phyloP scores from a whole-genome alignment of 495 filamentous ascomycete species.

The Hapsidospora chrysogenum region DNA sequence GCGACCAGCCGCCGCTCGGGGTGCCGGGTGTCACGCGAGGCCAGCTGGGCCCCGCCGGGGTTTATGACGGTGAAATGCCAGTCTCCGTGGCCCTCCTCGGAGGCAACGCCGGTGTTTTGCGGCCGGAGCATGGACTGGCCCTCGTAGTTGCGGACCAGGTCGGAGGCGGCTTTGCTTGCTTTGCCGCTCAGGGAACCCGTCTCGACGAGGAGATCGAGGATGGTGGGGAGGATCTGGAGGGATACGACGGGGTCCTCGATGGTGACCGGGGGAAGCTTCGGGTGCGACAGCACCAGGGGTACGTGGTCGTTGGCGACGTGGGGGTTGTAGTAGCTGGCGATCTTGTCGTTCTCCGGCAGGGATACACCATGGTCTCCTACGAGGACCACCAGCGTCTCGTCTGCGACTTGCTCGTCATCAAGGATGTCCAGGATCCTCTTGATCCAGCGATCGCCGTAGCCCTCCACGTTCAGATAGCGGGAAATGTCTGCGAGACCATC shows the following conservation, averaged over 20 bases:
- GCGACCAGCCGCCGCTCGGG: conserved; percentile 22
- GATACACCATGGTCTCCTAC: conserved; percentile 32
- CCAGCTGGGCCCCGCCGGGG: conserved; percentile 24
- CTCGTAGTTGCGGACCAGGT: conserved; percentile 25
- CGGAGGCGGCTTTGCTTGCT: conserved; percentile 17
- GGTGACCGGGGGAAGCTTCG: conserved; percentile 23
- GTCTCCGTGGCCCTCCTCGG: conserved; percentile 16
- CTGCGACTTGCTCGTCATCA: conserved; percentile 27
- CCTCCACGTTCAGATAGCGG: conserved; percentile 24
- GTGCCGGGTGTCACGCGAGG: conserved; percentile 19
- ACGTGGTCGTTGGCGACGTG: conserved; percentile 32
- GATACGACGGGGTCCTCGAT: conserved; percentile 26
- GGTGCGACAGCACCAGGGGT: conserved; percentile 32
- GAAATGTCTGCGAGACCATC: conserved; percentile 11
- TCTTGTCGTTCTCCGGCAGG: conserved; percentile 24
- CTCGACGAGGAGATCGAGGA: conserved; percentile 30
- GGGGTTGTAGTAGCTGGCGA: conserved; percentile 33
- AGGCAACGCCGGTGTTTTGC: conserved; percentile 9
- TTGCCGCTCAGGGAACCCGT: conserved; percentile 22
- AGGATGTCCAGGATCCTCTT: conserved; percentile 22
- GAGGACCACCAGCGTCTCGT: conserved; percentile 32
- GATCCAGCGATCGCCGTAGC: conserved; percentile 29
- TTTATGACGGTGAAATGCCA: conserved; percentile 32
- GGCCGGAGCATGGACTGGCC: conserved; percentile 29
- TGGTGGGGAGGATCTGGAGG: conserved; percentile 29